Conservation (phyloP, 2,329 filamentous ascomycete genomes). For the Tolypocladium ophioglossoides region DNA sequence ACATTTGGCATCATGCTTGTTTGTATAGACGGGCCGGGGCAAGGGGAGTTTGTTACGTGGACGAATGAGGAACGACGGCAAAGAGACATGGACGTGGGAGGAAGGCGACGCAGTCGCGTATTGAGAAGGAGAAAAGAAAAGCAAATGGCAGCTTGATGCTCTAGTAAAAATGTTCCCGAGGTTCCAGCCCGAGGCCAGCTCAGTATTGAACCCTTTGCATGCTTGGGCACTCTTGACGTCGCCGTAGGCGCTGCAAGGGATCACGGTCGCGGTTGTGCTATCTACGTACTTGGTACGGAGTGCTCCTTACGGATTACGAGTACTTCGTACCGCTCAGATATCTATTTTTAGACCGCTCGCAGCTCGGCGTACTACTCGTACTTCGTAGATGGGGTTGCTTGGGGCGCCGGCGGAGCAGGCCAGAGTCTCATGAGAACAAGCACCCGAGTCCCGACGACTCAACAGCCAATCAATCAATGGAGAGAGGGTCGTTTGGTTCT, state of each 20-base stretch:
- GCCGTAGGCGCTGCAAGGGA: too few species aligned
- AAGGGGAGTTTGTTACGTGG: neutral
- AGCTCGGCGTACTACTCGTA: too few species aligned
- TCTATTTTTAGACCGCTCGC: neutral
- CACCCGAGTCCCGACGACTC: neutral
- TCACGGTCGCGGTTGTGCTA: neutral
- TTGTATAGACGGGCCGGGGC: slow-evolving; percentile 1
- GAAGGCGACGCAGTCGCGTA: neutral
- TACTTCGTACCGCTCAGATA: neutral
- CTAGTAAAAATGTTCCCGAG: neutral
- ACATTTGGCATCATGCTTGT: neutral
- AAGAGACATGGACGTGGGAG: neutral
- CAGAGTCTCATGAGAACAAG: too few species aligned
- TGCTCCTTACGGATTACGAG: neutral
- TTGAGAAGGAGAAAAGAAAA: neutral
- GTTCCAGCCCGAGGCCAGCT: neutral
- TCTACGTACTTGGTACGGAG: too few species aligned
- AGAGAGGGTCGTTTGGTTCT: neutral
- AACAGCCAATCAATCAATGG: neutral
- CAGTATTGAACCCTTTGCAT: neutral
- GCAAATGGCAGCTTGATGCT: neutral
- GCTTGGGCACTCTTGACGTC: neutral
- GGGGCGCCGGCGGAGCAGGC: too few species aligned
- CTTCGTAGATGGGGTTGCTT: too few species aligned
- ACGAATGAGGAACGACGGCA: neutral